phyloP scores from a whole-genome alignment of 192 early-diverging fungal species.

The Entophlyctis luteolus region DNA sequence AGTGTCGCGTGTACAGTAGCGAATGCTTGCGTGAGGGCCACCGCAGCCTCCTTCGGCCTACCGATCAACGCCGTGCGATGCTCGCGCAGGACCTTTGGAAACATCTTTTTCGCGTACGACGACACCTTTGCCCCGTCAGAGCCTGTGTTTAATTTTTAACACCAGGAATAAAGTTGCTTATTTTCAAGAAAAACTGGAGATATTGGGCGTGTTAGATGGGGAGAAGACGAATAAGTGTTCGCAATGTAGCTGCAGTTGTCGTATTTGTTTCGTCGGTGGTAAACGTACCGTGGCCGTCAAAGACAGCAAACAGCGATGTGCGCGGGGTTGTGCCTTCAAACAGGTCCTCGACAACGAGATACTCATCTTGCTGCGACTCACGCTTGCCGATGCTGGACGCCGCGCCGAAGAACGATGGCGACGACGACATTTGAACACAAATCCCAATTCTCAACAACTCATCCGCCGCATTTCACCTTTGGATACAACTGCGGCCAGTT shows the following conservation, averaged over 20 bases:
- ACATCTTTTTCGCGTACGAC: slow-evolving; percentile 20
- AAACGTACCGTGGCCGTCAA: slow-evolving; percentile 50
- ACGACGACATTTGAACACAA: too few relatives aligned
- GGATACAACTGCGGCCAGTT: slow-evolving; percentile 55
- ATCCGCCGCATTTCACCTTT: slow-evolving; percentile 81
- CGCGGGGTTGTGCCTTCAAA: slow-evolving; percentile 23
- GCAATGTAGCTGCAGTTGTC: background rate
- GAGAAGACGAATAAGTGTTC: background rate
- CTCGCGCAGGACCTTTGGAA: slow-evolving; percentile 28
- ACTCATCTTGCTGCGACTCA: slow-evolving; percentile 42
- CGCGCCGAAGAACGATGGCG: slow-evolving; percentile 28
- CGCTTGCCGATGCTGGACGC: slow-evolving; percentile 37
- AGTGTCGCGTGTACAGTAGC: slow-evolving; percentile 29
- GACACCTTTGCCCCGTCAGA: slow-evolving; percentile 43
- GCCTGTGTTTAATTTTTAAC: slow-evolving; percentile 15
- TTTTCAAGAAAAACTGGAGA: background rate
- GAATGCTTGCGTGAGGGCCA: slow-evolving; percentile 32
- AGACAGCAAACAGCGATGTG: slow-evolving; percentile 41
- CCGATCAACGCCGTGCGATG: background rate
- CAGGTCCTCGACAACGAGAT: slow-evolving; percentile 19
- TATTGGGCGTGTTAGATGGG: too few relatives aligned
- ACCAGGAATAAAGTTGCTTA: background rate
- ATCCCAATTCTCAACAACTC: slow-evolving; percentile 56
- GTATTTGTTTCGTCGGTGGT: background rate
- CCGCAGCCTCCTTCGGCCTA: slow-evolving; percentile 23